Evolutionary conservation across 1,284 basidiomycete species (phyloP), one percentile per base, ranked within the genome.

Genomic region (Anthracocystis walkeri): DNA sequence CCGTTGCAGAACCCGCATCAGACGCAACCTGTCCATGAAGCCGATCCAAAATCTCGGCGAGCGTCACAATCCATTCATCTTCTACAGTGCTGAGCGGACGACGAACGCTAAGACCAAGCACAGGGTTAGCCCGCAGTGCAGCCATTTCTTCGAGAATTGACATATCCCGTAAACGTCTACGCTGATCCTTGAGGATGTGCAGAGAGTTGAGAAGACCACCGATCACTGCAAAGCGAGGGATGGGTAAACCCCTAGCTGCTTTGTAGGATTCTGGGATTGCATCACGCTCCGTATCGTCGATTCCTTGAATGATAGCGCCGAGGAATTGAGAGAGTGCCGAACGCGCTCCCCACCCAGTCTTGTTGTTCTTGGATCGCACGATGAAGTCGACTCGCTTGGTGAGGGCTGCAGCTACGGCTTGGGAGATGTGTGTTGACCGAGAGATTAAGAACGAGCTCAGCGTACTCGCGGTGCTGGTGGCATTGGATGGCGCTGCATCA

Each of bases 171-270:
- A 58, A 54, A 41, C 68, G 63, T 27, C 38, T 65, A 25, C 75
- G 56, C 55, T 79, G 77, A 11, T 70, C 77, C n/a, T 77, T 75
- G 29, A 76, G 75, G 2, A 70, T 27, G 46, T 78, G 69, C 10
- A 84, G 60, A 4, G 81, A 81, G 14, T 72, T 75, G 11, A 84
- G 65, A 0, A 84, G 67, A 5, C 83, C 83, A 1, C 78, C 75
- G 40, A 79, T 65, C 18, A 84, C 58, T 18, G 82, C 70, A 16
- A 84, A 76, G 25, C 72, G 64, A 11, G 83, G 67, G 11, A 84
- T 60, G 18, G 72, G 78, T 18, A 72, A 23, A 2, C 77, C 70
- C 18, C 58, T 46, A 3, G 73, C 60, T 20, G 73, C 58, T 62
- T 51, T 44, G 49, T 65, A 75, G 21, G 73, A 75, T 25, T 71